phyloP scores from a whole-genome alignment of 352 stramenopile genomes.

The Globisporangium spiculum region DNA sequence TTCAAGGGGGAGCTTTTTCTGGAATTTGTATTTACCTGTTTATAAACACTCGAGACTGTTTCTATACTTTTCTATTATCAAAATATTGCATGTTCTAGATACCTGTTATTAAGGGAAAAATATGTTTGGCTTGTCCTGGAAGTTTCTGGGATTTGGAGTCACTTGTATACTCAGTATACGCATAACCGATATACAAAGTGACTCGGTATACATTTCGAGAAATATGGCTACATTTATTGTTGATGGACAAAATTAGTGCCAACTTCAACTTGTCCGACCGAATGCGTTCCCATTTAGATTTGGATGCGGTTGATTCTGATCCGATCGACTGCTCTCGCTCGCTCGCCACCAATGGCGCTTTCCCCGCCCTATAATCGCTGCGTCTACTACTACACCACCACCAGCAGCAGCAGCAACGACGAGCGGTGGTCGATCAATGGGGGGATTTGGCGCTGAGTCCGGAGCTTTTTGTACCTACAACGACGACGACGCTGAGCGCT shows the following conservation, averaged over 20 bases:
- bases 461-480: background rate
- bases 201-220: background rate
- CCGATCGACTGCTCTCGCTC: background rate
- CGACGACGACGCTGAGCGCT: background rate
- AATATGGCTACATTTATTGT: background rate
- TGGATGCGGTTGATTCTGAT: background rate
- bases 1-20: too few relatives aligned
- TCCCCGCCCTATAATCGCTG: too few relatives aligned
- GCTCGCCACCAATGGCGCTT: background rate
- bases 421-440: background rate
- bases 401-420: background rate
- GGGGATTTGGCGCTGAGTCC: background rate
- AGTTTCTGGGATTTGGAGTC: background rate
- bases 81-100: background rate
- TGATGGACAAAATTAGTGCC: background rate
- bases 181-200: background rate
- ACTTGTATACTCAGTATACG: background rate
- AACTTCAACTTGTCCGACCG: slow-evolving; percentile 1
- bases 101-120: background rate
- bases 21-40: too few relatives aligned
- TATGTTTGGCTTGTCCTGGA: background rate
- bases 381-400: background rate
- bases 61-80: too few relatives aligned
- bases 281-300: background rate
- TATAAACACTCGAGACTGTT: too few relatives aligned